A percentile compares a stretch with the other conserved stretches of the same genome.
Evolutionary conservation across 2,329 filamentous ascomycete genomes (phyloP).

Genomic region (Paradendryphiella salina): DNA sequence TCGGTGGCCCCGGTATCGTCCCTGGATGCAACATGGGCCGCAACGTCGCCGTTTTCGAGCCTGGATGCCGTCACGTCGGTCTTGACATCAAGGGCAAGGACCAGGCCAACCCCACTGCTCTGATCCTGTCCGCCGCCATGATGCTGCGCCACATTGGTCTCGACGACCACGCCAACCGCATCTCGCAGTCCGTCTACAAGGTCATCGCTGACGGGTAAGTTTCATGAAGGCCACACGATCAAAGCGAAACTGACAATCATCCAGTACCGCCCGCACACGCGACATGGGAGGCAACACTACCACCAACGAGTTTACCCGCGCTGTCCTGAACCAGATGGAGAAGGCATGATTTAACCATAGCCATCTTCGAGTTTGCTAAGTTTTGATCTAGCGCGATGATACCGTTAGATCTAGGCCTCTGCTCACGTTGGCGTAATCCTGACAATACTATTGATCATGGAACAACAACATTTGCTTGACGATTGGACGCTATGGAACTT

Average conservation of each 20-base stretch:
- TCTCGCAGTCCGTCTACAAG: slow-evolving; percentile 83
- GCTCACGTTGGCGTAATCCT: slow-evolving; percentile 9
- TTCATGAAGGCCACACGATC: background rate
- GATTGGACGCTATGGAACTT: slow-evolving; percentile 32
- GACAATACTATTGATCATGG: slow-evolving; percentile 6
- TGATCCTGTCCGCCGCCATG: slow-evolving; percentile 96
- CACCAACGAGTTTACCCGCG: slow-evolving; percentile 93
- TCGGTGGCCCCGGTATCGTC: slow-evolving; percentile 94
- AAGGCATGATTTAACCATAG: slow-evolving; percentile 31
- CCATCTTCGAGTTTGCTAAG: slow-evolving; percentile 18
- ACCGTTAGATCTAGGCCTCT: slow-evolving; percentile 8
- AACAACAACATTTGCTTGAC: slow-evolving; percentile 22
- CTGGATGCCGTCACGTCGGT: slow-evolving; percentile 97
- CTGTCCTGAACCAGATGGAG: slow-evolving; percentile 96
- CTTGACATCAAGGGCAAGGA: slow-evolving; percentile 99
- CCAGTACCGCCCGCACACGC: slow-evolving; percentile 80
- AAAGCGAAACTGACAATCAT: slow-evolving; percentile 34
- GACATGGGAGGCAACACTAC: slow-evolving; percentile 93
- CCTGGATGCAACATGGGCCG: slow-evolving; percentile 99
- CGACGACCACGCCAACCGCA: slow-evolving; percentile 97
- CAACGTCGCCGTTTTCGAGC: slow-evolving; percentile 97
- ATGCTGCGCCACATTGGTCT: slow-evolving; percentile 95
- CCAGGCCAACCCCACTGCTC: slow-evolving; percentile 95
- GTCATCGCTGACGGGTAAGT: slow-evolving; percentile 87
- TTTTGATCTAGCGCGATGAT: slow-evolving; percentile 22